A percentile compares a stretch with the other conserved stretches of the same genome.
These are phyloP conservation scores for Arctostaphylos glauca DNA, from an alignment of 148 eudicot genomes.

Conservation along the genomic window DNA sequence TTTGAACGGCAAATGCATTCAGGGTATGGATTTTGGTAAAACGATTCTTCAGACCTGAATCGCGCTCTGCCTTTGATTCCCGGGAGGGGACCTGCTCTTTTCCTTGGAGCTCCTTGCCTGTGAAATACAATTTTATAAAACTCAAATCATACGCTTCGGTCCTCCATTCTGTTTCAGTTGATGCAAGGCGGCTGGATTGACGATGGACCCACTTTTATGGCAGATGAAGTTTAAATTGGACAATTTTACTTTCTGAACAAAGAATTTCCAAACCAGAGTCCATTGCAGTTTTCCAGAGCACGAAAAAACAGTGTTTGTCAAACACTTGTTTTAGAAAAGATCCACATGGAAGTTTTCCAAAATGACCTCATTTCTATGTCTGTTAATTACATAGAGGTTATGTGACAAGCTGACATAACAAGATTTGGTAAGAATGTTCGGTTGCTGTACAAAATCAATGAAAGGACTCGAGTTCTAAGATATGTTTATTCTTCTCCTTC, in stretches of 20 bases:
- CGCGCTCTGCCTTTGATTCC: constrained; percentile 85
- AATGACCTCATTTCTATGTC: not conserved
- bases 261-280: not conserved
- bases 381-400: not conserved
- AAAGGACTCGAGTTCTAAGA: not conserved
- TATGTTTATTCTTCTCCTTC: not conserved
- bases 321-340: not conserved
- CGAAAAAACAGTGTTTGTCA: not conserved
- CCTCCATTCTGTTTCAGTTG: not conserved
- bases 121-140: not conserved
- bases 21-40: constrained; percentile 82
- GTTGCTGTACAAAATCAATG: not conserved
- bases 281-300: not conserved
- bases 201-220: not conserved
- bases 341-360: not conserved
- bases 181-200: not conserved
- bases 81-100: constrained; percentile 59
- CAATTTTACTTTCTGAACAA: not conserved
- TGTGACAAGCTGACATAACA: constrained; percentile 2
- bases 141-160: not conserved
- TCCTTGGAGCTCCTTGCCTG: constrained; percentile 88
- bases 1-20: constrained; percentile 70
- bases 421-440: not conserved
- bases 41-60: constrained; percentile 73
- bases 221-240: not conserved